phyloP scores from a whole-genome alignment of 2,329 filamentous ascomycete genomes.

The Exophiala oligosperma region DNA sequence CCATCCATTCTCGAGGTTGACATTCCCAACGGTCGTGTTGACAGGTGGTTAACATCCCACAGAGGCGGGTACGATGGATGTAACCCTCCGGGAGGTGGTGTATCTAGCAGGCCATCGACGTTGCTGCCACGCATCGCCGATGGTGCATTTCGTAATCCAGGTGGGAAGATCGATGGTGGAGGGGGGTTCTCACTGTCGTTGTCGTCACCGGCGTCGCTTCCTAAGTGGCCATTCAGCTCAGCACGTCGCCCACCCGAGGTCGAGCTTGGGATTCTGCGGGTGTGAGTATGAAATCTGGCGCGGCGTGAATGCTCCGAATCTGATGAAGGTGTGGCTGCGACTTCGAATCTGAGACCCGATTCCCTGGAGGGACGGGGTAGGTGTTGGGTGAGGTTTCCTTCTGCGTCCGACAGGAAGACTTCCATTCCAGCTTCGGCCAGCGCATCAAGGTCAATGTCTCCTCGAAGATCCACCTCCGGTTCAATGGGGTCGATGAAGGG shows the following conservation, averaged over 20 bases:
- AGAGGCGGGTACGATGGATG: constrained; percentile 25
- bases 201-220: constrained; percentile 11
- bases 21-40: constrained; percentile 19
- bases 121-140: constrained; percentile 5
- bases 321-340: constrained; percentile 17
- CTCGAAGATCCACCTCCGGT: constrained; percentile 1
- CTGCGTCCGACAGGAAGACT: neutral
- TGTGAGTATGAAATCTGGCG: neutral
- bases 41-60: constrained; percentile 37
- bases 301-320: constrained; percentile 12
- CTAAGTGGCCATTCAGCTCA: neutral
- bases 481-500: neutral
- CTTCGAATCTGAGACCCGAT: constrained; percentile 35
- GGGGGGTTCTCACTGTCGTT: constrained; percentile 10
- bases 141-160: constrained; percentile 27
- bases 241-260: constrained; percentile 1
- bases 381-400: constrained; percentile 24
- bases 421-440: constrained; percentile 8
- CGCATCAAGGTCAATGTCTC: constrained; percentile 7
- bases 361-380: constrained; percentile 39
- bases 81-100: constrained; percentile 21
- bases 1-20: constrained; percentile 58
- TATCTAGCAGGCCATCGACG: constrained; percentile 15
- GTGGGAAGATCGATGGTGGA: constrained; percentile 45
- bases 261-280: neutral